Evolutionary conservation across 257 asterid genomes (phyloP), one percentile per base, ranked within the genome.

Genomic region (Solanum dulcamara): DNA sequence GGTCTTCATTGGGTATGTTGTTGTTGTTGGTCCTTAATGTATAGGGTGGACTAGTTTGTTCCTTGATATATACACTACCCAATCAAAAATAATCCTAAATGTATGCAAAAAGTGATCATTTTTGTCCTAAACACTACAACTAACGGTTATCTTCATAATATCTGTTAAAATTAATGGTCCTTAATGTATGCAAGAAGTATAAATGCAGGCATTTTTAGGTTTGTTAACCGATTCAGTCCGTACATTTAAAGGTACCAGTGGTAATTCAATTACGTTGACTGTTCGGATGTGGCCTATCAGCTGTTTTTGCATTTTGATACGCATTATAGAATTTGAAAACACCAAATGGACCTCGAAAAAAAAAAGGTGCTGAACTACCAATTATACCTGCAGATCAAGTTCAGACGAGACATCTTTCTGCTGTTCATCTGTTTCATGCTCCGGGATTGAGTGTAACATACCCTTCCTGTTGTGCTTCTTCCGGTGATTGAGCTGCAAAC

Each of bases 361-460:
- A 86, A 18, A 18, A 13, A 3, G 51, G 38, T 37, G 14, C 38
- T 12, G 26, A 30, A 59, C 53, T 33, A 77, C 35, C 74, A 77
- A 26, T 26, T 26, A 22, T 89, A 96, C 99, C 99, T 92, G 98
- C 85, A 93, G 44, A 89, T 91, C 93, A 83, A 59, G 89, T 55
- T 91, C 88, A 7, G 95, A 81, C 10, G 89, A 88, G 87, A 90
- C 94, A 84, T 91, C 90, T 71, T 85, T 91, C 13, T 89, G 83
- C 71, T 48, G 66, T 20, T 81, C 94, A 33, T 90, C 85, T 80
- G 91, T 86, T 68, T 90, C 93, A 70, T 88, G 72, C 88, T 96
- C 98, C 2, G 98, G 98, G 82, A 93, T 94, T 10, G 96, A 88
- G 90, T 94, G 90, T 1, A 94, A 84, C 90, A 82, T 80, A 32